Conservation (phyloP, 148 eudicot genomes). For the Heliamphora exappendiculata region DNA sequence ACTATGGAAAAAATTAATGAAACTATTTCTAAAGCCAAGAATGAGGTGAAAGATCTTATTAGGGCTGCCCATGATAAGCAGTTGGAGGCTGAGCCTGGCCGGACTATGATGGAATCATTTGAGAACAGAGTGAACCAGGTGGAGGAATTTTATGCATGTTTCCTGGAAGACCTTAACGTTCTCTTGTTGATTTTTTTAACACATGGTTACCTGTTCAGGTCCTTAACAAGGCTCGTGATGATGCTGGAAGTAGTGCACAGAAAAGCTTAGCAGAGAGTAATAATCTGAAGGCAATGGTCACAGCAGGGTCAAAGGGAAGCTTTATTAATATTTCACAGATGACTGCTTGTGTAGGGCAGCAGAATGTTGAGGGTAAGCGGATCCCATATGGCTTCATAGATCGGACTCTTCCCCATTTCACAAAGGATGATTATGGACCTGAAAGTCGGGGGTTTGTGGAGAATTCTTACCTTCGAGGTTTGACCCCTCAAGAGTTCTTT, state of each 20-base stretch:
- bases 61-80: slow-evolving; percentile 67
- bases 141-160: neutral
- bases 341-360: slow-evolving; percentile 99
- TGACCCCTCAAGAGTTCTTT: slow-evolving; percentile 98
- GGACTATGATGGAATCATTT: slow-evolving; percentile 99
- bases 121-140: slow-evolving; percentile 99
- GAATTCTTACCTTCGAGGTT: slow-evolving; percentile 89
- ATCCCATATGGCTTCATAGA: slow-evolving; percentile 90
- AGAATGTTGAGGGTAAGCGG: slow-evolving; percentile 98
- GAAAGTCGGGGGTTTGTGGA: slow-evolving; percentile 99
- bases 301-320: slow-evolving; percentile 99
- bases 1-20: slow-evolving; percentile 91
- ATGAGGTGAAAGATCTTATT: slow-evolving; percentile 83
- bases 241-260: slow-evolving; percentile 98
- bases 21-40: slow-evolving; percentile 88
- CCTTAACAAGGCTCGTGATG: slow-evolving; percentile 99
- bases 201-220: slow-evolving; percentile 41
- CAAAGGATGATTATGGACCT: slow-evolving; percentile 96
- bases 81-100: slow-evolving; percentile 96
- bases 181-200: neutral
- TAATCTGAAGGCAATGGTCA: slow-evolving; percentile 98
- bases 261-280: slow-evolving; percentile 89
- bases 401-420: slow-evolving; percentile 95
- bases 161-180: neutral
- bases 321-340: slow-evolving; percentile 98